These are phyloP conservation scores for Aegilops longissima DNA, from an alignment of 176 grass and related monocot genomes.

Conservation along the genomic window DNA sequence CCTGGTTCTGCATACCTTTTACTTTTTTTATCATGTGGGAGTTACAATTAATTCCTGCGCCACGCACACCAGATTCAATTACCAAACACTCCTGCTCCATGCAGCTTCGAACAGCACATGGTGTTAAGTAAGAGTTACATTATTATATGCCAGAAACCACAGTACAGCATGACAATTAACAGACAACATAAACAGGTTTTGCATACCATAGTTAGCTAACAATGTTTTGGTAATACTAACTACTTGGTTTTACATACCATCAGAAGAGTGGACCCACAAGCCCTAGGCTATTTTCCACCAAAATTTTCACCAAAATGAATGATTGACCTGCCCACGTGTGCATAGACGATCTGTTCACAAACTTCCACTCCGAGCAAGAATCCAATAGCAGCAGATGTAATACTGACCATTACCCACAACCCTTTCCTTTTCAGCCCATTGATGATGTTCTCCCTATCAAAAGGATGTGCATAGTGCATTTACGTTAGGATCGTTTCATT, in stretches of 20 bases:
- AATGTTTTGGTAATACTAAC: neutral
- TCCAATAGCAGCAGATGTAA: neutral
- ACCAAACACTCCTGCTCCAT: neutral
- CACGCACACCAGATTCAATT: neutral
- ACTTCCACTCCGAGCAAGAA: neutral
- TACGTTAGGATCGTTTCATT: neutral
- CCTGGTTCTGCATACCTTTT: too few species aligned
- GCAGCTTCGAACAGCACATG: neutral
- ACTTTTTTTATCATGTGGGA: too few species aligned
- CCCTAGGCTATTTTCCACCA: conserved; percentile 4
- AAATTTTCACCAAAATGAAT: neutral
- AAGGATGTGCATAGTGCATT: neutral
- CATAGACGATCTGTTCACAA: neutral
- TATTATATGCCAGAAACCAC: neutral
- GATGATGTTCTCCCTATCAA: conserved; percentile 2
- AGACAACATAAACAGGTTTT: conserved; percentile 11
- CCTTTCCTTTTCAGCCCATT: neutral
- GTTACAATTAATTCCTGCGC: neutral
- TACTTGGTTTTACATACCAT: conserved; percentile 4
- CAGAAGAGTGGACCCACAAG: neutral
- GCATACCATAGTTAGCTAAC: neutral
- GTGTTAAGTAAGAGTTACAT: neutral
- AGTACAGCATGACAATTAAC: neutral
- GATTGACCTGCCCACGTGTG: too few species aligned
- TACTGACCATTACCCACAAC: neutral